These are phyloP conservation scores for Fonsecaea pedrosoi DNA, from an alignment of 2,329 filamentous ascomycete genomes.

Conservation along the genomic window DNA sequence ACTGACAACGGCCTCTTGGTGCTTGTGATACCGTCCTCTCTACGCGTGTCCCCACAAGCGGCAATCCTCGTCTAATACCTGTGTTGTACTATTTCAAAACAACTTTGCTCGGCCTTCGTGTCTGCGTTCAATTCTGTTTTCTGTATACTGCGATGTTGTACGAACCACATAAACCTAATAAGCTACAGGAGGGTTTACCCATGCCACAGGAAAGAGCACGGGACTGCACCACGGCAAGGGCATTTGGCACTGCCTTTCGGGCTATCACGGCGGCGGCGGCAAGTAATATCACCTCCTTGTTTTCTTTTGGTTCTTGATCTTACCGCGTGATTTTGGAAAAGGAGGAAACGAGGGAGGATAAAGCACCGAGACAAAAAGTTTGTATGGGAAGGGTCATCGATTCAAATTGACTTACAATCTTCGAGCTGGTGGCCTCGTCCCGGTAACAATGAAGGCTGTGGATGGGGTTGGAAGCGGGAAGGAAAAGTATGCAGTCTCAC, in stretches of 20 bases:
- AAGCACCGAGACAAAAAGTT: background rate
- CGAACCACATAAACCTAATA: conserved; percentile 18
- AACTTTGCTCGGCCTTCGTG: background rate
- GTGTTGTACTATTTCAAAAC: conserved; percentile 2
- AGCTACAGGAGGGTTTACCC: background rate
- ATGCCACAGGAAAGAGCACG: background rate
- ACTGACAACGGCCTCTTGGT: conserved; percentile 16
- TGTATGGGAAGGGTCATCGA: background rate
- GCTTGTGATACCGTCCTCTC: background rate
- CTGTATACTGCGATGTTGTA: conserved; percentile 1
- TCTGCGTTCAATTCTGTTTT: background rate
- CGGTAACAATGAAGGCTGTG: background rate
- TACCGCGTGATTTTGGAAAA: background rate
- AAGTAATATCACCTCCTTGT: background rate
- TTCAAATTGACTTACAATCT: background rate
- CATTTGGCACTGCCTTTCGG: conserved; percentile 4
- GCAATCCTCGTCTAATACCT: conserved; percentile 5
- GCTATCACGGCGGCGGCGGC: background rate
- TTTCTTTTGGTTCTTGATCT: background rate
- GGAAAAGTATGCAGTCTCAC: background rate
- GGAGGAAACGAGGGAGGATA: background rate
- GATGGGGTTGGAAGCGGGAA: background rate
- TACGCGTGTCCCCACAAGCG: background rate
- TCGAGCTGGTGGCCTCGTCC: background rate
- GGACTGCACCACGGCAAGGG: conserved; percentile 7